phyloP scores from a whole-genome alignment of 306 rosid species.

The Cucurbita pepo region DNA sequence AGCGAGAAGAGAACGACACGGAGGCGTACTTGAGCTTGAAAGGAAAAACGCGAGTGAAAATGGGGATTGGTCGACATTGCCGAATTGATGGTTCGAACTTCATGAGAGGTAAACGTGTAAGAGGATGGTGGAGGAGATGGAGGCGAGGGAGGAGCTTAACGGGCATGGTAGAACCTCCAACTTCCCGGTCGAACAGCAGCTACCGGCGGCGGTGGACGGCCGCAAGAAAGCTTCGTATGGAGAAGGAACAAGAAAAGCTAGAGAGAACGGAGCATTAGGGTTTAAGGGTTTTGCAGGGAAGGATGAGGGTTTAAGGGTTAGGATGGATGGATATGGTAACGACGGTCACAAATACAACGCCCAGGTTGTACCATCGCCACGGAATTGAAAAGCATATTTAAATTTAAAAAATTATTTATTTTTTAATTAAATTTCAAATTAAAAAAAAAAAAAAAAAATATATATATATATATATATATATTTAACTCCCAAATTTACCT shows the following conservation, averaged over 20 bases:
- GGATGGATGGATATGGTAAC: background rate
- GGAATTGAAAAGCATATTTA: too few species aligned
- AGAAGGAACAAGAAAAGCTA: background rate
- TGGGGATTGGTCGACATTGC: conserved; percentile 15
- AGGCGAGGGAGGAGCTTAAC: conserved; percentile 42
- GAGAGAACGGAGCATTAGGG: conserved; percentile 9
- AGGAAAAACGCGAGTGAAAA: conserved; percentile 40
- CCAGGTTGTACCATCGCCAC: too few species aligned
- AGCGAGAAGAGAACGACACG: background rate
- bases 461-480: too few species aligned
- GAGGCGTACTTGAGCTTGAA: conserved; percentile 28
- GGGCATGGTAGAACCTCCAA: conserved; percentile 23
- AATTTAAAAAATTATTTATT: too few species aligned
- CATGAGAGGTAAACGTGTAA: conserved; percentile 33
- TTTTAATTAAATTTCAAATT: too few species aligned
- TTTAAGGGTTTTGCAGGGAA: conserved; percentile 9
- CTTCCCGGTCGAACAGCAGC: background rate
- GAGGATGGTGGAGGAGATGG: conserved; percentile 30
- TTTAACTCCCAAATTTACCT: too few species aligned
- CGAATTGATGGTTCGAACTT: conserved; percentile 16
- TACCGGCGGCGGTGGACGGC: background rate
- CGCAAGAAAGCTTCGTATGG: background rate
- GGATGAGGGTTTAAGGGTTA: background rate
- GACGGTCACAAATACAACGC: background rate
- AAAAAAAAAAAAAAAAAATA: too few species aligned